phyloP scores from a whole-genome alignment of 345 rosid genomes.

The Brassica carinata region DNA sequence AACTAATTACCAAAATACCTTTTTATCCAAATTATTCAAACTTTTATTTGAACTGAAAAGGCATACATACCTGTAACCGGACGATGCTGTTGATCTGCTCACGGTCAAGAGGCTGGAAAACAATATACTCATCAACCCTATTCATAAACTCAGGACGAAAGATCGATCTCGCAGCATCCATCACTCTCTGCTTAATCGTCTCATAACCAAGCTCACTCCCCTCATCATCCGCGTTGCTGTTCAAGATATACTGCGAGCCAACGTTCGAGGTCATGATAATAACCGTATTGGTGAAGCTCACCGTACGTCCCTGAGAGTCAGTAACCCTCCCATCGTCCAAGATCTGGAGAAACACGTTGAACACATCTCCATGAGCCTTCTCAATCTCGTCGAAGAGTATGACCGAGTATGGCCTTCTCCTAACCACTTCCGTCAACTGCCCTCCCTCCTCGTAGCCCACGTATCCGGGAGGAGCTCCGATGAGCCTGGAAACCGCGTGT shows the following conservation, averaged over 20 bases:
- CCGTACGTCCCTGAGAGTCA: constrained; percentile 94
- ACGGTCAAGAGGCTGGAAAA: constrained; percentile 94
- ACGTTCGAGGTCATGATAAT: constrained; percentile 96
- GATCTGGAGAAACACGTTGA: constrained; percentile 95
- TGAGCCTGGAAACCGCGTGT: constrained; percentile 94
- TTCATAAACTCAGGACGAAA: constrained; percentile 99
- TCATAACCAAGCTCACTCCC: constrained; percentile 73
- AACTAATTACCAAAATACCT: too few species aligned
- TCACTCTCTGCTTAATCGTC: constrained; percentile 76
- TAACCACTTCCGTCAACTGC: constrained; percentile 87
- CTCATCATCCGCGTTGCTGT: constrained; percentile 62
- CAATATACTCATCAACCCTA: constrained; percentile 96
- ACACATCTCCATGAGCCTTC: constrained; percentile 94
- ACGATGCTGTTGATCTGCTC: constrained; percentile 83
- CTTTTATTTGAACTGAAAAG: too few species aligned
- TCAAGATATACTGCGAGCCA: constrained; percentile 85
- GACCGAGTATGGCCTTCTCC: constrained; percentile 93
- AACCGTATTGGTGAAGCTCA: constrained; percentile 90
- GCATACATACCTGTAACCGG: constrained; percentile 44
- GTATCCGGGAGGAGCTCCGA: constrained; percentile 99
- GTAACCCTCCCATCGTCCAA: constrained; percentile 98
- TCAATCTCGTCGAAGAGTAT: constrained; percentile 98
- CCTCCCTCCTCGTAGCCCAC: constrained; percentile 99
- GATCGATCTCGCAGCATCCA: constrained; percentile 94
- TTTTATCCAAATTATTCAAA: too few species aligned